Conservation (phyloP, 208 protist genomes). For the Porcisia hertigi region DNA sequence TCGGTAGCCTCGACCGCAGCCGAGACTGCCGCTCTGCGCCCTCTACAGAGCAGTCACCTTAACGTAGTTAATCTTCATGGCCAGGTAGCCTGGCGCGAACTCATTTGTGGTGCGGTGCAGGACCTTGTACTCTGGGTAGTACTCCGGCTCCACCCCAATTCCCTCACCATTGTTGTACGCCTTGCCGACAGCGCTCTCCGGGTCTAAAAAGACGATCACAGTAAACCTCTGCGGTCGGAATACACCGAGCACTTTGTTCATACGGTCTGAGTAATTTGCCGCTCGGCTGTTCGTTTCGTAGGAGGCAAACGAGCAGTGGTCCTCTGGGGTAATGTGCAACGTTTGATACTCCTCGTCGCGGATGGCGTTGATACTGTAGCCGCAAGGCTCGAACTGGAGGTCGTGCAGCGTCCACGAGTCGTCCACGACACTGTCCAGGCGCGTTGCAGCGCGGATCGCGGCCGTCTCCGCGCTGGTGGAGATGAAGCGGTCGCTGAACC, state of each 20-base stretch:
- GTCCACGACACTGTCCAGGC: constrained; percentile 74
- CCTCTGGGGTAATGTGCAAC: constrained; percentile 95
- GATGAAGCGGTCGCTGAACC: constrained; percentile 79
- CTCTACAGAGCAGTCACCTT: constrained; percentile 32
- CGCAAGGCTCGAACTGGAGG: constrained; percentile 94
- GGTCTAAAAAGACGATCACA: constrained; percentile 85
- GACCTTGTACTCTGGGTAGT: constrained; percentile 72
- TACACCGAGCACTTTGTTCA: constrained; percentile 66
- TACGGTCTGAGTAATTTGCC: constrained; percentile 62
- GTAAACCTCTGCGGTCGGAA: constrained; percentile 86
- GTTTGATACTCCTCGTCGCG: constrained; percentile 89
- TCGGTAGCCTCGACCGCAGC: neutral
- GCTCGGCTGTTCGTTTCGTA: constrained; percentile 93
- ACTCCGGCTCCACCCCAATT: constrained; percentile 84
- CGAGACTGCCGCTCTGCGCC: constrained; percentile 3
- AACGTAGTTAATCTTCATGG: constrained; percentile 88
- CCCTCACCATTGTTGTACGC: constrained; percentile 50
- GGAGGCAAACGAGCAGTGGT: constrained; percentile 92
- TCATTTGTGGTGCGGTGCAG: constrained; percentile 79
- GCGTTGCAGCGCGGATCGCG: constrained; percentile 63
- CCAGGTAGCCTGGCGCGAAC: constrained; percentile 77
- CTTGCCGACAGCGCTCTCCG: constrained; percentile 73
- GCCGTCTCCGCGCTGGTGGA: constrained; percentile 70
- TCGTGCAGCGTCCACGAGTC: constrained; percentile 84
- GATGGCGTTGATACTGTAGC: constrained; percentile 95